Evolutionary conservation across 2,329 filamentous ascomycete genomes (phyloP), one percentile per base, ranked within the genome.

Genomic region (Metarhizium sp.): DNA sequence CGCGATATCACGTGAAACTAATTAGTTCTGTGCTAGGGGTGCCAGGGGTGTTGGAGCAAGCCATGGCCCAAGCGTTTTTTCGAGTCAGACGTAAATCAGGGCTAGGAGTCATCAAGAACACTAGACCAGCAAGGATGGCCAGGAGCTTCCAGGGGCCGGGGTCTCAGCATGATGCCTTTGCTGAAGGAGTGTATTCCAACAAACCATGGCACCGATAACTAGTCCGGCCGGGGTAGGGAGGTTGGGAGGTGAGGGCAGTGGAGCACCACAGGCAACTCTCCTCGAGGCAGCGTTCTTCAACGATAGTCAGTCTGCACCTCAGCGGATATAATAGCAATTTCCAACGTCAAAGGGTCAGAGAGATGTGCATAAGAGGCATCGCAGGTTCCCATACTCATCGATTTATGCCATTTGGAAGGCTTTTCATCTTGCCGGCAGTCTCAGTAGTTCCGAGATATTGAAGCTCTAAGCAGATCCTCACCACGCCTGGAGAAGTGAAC

Each of bases 1-100:
- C 56, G 43, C 56, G 58, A 11, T 2, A 13, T 16, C 58, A 59
- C 58, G 58, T 59, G 58, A 52, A 11, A 13, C 14, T 10, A 45
- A 16, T 30, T 30, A 20, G 42, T 30, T 40, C 14, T 40, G 38
- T 5, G 8, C 32, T 34, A 34, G 32, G 32, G 32, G 38, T 14
- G 25, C 4, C 25, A 14, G 38, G 38, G 38, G 11, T 16, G 38
- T 11, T 40, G 8, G 38, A 11, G 38, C 38, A 40, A 40, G 38
- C 14, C 38, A 13, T 40, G 38, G 42, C 42, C 42, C 18, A 45
- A 20, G n/a, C 18, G 42, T 11, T 45, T 45, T 42, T 42, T 45
- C 18, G 42, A 45, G 42, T 45, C 42, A 45, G 42, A 45, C n/a
- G n/a, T 16, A 45, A 11, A 18, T 18, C 42, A 45, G 42, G 42